phyloP scores from a whole-genome alignment of 768 basidiomycete species.

The Candolleomyces efflorescens region DNA sequence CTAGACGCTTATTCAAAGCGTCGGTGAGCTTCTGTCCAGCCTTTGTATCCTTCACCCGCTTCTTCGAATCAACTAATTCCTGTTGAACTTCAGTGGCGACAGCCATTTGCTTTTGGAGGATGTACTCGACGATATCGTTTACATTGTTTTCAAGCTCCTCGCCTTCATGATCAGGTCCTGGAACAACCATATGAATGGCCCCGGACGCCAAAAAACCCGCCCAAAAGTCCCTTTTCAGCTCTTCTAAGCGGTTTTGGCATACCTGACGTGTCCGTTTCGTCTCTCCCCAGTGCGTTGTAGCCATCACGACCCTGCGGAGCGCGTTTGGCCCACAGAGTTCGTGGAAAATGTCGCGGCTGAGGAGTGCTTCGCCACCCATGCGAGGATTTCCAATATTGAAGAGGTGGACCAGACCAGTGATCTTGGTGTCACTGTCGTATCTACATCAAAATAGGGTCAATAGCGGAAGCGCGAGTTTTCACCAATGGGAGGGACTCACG shows the following conservation, averaged over 20 bases:
- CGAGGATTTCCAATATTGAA: slow-evolving; percentile 2
- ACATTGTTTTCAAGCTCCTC: too few relatives aligned
- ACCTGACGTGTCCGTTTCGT: neutral
- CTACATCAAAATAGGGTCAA: neutral
- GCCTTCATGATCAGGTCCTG: too few relatives aligned
- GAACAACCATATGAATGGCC: too few relatives aligned
- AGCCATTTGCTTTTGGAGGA: too few relatives aligned
- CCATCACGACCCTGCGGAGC: neutral
- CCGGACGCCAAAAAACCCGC: neutral
- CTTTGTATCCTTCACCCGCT: too few relatives aligned
- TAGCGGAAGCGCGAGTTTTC: too few relatives aligned
- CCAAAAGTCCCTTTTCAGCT: slow-evolving; percentile 3
- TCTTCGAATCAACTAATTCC: too few relatives aligned
- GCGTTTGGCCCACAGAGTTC: slow-evolving; percentile 1
- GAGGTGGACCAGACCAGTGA: slow-evolving; percentile 2
- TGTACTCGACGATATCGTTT: too few relatives aligned
- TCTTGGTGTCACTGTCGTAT: neutral
- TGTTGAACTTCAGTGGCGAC: too few relatives aligned
- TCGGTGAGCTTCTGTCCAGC: too few relatives aligned
- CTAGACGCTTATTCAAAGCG: too few relatives aligned
- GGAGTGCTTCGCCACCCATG: neutral
- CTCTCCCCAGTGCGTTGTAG: slow-evolving; percentile 4
- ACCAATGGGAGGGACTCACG: too few relatives aligned
- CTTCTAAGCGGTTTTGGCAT: neutral
- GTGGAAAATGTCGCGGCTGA: neutral